Evolutionary conservation across 495 filamentous ascomycete species (phyloP).

Genomic region (Bryoglossum gracile): DNA sequence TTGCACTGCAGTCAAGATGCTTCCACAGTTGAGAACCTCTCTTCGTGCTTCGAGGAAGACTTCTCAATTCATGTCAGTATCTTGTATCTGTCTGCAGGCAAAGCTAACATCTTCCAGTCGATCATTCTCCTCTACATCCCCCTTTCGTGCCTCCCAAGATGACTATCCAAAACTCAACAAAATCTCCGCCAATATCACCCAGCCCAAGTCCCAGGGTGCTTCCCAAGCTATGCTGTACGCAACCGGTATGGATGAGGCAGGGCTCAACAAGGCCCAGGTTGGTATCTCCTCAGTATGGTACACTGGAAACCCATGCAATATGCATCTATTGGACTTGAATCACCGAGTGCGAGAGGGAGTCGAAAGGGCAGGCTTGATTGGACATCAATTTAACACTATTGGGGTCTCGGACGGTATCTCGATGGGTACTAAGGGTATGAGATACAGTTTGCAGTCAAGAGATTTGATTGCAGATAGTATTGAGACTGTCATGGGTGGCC

Average conservation of each 20-base stretch:
- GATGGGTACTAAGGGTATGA: constrained; percentile 84
- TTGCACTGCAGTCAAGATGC: too few relatives aligned
- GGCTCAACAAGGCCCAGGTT: constrained; percentile 92
- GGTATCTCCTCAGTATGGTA: constrained; percentile 91
- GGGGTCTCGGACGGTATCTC: constrained; percentile 84
- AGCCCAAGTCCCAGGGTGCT: constrained; percentile 94
- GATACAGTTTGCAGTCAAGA: constrained; percentile 86
- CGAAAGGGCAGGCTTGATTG: constrained; percentile 67
- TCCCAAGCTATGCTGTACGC: constrained; percentile 99
- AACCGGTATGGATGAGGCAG: constrained; percentile 72
- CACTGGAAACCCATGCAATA: constrained; percentile 96
- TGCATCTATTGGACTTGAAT: constrained; percentile 90
- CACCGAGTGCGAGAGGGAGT: constrained; percentile 79
- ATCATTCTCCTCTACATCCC: constrained; percentile 41
- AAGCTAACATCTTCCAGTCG: constrained; percentile 29
- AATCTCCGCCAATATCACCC: constrained; percentile 76
- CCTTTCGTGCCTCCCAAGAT: constrained; percentile 27
- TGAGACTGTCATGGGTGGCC: constrained; percentile 96
- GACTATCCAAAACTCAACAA: constrained; percentile 61
- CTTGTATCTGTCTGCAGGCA: background rate
- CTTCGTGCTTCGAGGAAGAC: constrained; percentile 16
- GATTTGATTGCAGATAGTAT: constrained; percentile 97
- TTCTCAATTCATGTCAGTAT: constrained; percentile 21
- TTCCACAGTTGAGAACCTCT: constrained; percentile 21
- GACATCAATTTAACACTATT: constrained; percentile 95